Evolutionary conservation across 2,329 filamentous ascomycete species (phyloP), one percentile per base, ranked within the genome.

Genomic region (Diaporthe australafricana): DNA sequence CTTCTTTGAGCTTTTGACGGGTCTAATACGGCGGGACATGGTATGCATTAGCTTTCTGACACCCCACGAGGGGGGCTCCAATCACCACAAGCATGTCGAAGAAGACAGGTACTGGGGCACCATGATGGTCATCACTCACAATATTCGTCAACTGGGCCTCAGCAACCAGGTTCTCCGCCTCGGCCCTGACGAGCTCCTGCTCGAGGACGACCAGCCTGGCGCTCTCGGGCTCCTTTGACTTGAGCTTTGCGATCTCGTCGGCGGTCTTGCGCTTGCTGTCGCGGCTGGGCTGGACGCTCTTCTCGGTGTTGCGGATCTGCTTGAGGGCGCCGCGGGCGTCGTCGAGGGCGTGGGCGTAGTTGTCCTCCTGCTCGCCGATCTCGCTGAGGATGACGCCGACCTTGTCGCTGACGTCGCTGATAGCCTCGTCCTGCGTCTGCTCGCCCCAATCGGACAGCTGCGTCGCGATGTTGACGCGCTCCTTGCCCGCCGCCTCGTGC

Each of bases 361-460:
- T 80, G 76, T 98, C 95, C 81, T 99, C 96, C 83, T 97, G 95
- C 83, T 98, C 95, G 67, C 95, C 96, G 73, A 99, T 90, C 86
- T 98, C 96, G 27, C 93, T 93, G 73, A 99, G 86, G 77, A 99
- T 86, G 48, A 98, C 96, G 66, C 95, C 96, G 67, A 99, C 88
- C 87, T 99, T 99, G 87, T 98, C 96, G 72, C 93, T 95, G 76
- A 99, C 89, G 80, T 98, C 96, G 67, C 91, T 94, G 78, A 98
- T 87, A 66, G 91, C 90, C 74, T 97, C 94, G 79, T 99, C 96
- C 68, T 90, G 89, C 2, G 95, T 98, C 73, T 93, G 90, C 84
- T 98, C 95, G 71, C 96, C 96, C 96, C 96, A 99, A 77, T 98
- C 95, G 9, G 94, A 97, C 55, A 99, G 90, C 85, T 98, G 96